Percentiles rank a stretch among this genome's conserved stretches.
phyloP scores from a whole-genome alignment of 495 filamentous ascomycete species.

The Trichocladium uniseriatum region DNA sequence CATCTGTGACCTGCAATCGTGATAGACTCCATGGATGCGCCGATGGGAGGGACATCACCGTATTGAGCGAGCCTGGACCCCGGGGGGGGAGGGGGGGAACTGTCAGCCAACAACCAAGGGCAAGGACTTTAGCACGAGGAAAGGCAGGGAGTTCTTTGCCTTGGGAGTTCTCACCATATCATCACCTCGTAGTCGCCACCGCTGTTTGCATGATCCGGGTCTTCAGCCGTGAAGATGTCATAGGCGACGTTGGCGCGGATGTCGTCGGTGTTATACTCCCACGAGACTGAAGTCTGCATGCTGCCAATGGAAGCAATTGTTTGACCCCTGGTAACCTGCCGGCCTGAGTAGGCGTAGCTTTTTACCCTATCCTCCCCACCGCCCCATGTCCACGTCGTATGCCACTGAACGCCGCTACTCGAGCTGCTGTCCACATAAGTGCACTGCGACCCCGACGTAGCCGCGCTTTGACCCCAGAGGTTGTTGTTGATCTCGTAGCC shows the following conservation, averaged over 20 bases:
- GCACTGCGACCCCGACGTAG: constrained; percentile 36
- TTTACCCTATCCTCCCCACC: constrained; percentile 35
- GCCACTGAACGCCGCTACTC: constrained; percentile 26
- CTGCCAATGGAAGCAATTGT: constrained; percentile 21
- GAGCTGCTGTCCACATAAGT: constrained; percentile 29
- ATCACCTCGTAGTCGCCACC: constrained; percentile 43
- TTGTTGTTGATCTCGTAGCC: constrained; percentile 41
- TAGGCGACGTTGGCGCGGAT: constrained; percentile 40
- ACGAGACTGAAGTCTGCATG: constrained; percentile 32
- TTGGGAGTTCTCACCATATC: constrained; percentile 34
- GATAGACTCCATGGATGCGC: constrained; percentile 23
- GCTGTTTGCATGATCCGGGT: constrained; percentile 36
- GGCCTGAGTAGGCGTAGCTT: constrained; percentile 34
- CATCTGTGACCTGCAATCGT: constrained; percentile 28
- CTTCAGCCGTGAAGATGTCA: constrained; percentile 39
- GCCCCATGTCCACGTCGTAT: constrained; percentile 36
- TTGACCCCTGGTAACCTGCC: constrained; percentile 22
- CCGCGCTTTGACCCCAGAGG: constrained; percentile 31
- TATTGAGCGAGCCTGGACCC: constrained; percentile 26
- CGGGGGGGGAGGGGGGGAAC: no score
- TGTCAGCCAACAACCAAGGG: no score
- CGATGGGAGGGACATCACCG: constrained; percentile 35
- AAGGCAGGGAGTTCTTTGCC: no score
- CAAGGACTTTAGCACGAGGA: no score
- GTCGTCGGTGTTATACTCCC: constrained; percentile 32